Evolutionary conservation across 768 basidiomycete species (phyloP).

Genomic region (Sarcodon sp.): DNA sequence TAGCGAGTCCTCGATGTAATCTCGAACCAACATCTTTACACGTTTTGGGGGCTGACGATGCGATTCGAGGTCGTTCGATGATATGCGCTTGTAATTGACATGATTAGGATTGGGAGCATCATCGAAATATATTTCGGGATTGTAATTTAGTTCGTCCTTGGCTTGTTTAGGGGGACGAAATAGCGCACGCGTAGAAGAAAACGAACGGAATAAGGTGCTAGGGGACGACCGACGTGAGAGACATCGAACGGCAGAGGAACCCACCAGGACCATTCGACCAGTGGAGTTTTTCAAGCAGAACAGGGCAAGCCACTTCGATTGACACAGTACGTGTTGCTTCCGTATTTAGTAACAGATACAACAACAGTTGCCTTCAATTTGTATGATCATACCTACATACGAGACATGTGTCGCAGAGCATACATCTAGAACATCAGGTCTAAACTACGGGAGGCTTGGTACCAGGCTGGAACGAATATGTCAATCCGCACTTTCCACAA

Average conservation of each 20-base stretch:
- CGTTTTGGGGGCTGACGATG: conserved; percentile 49
- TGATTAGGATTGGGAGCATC: conserved; percentile 30
- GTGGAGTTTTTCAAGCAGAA: too few species aligned
- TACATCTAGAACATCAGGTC: conserved; percentile 4
- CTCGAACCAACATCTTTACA: conserved; percentile 90
- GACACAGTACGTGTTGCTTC: too few species aligned
- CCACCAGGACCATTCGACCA: too few species aligned
- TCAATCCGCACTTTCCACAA: conserved; percentile 90
- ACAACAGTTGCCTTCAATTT: too few species aligned
- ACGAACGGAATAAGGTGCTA: too few species aligned
- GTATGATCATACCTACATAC: too few species aligned
- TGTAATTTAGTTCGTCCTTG: conserved; percentile 74
- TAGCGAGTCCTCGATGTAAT: conserved; percentile 92
- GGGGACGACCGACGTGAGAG: too few species aligned
- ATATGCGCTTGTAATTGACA: conserved; percentile 41
- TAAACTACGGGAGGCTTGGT: conserved; percentile 66
- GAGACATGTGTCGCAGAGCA: too few species aligned
- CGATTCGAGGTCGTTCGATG: conserved; percentile 55
- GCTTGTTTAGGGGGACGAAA: conserved; percentile 7
- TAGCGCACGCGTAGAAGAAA: too few species aligned
- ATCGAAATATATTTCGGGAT: conserved; percentile 43
- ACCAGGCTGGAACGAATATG: conserved; percentile 75
- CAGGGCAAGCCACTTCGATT: too few species aligned
- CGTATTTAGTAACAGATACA: too few species aligned
- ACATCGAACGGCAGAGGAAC: too few species aligned